Evolutionary conservation across 106 monocot genomes (phyloP), one percentile per base, ranked within the genome.

Genomic region (Xerophyta viscosa): DNA sequence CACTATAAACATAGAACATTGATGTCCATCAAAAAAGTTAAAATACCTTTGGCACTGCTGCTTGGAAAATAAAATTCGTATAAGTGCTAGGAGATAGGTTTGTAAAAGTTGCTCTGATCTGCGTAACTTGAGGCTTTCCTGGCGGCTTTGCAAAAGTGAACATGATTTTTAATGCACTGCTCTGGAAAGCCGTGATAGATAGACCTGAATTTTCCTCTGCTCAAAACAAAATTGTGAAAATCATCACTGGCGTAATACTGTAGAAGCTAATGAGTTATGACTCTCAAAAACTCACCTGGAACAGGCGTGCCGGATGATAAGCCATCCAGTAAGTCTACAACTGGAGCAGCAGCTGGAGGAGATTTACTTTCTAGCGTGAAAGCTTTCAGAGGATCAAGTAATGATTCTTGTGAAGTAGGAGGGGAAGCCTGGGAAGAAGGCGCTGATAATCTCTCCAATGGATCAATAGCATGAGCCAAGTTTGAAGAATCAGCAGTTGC

Each of bases 31-130:
- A 39, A 39, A 15, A 15, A 8, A 0, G 21, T 26, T 56, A 14
- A 12, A 20, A 45, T 80, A 94, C 94, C 84, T 94, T 94, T 44
- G 94, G 94, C 39, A 94, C 94, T 37, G 94, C 94, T 43, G 94
- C 94, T 61, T 94, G 94, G 66, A 94, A 94, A 60, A 94, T 53
- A 53, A 94, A 94, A 81, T 84, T 67, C 37, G 88, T 81, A 37
- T 73, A 88, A 6, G 58, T 48, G 65, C 64, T 73, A 12, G 71
- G 62, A 43, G 88, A 75, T 60, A 81, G 41, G 70, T 94, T 94
- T 56, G 59, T 73, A 63, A 88, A 94, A 27, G 66, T 81, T 36
- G 94, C 84, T 27, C 76, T 50, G 41, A 94, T 78, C 8, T 57
- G 41, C 13, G 94, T 88, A 27, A 56, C 60, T 70, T 94, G 75